Evolutionary conservation across 345 rosid species (phyloP).

Genomic region (Eucalyptus guilfoylei): DNA sequence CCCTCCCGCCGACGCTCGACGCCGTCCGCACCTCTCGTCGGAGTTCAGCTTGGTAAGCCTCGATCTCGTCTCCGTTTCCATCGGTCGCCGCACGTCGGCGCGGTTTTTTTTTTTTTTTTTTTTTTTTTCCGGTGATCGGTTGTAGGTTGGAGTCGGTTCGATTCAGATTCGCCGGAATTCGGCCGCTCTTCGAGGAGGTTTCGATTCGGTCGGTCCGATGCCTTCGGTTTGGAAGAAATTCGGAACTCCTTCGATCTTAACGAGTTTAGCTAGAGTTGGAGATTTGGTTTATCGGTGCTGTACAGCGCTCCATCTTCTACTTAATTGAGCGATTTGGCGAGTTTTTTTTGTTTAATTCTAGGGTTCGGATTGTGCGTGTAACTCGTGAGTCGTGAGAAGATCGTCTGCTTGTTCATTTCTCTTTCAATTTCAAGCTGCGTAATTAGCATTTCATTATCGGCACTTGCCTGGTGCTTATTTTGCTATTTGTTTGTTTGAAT

Average conservation of each 20-base stretch:
- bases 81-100: not conserved
- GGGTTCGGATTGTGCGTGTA: not conserved
- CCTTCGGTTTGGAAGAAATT: not conserved
- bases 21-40: not conserved
- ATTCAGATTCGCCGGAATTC: not conserved
- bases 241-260: not conserved
- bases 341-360: not conserved
- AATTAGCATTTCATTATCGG: not conserved
- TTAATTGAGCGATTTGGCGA: not conserved
- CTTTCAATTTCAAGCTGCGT: not conserved
- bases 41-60: constrained; percentile 29
- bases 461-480: not conserved
- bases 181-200: not conserved
- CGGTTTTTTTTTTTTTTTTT: not conserved
- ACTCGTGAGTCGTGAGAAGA: not conserved
- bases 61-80: not conserved
- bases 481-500: not conserved
- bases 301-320: not conserved
- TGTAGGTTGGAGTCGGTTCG: not conserved
- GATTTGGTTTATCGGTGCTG: not conserved
- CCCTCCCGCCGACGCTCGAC: not conserved
- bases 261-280: not conserved
- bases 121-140: not conserved
- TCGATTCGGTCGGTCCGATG: not conserved
- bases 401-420: not conserved